Conservation (phyloP, 192 early-diverging fungal species). For the Mortierella antarctica region DNA sequence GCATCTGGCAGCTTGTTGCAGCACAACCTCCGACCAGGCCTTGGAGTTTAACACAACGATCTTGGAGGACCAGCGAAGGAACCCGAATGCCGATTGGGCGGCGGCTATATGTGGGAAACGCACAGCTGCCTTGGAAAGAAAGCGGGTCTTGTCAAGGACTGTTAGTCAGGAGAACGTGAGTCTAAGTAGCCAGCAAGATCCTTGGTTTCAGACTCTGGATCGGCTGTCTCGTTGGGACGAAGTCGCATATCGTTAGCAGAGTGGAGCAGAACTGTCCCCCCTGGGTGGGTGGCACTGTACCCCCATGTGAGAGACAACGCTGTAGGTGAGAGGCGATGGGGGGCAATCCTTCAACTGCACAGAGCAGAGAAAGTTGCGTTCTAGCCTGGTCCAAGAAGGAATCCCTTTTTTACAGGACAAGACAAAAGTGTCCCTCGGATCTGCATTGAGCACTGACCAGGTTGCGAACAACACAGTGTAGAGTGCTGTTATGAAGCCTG, state of each 20-base stretch:
- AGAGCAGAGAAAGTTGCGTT: too few relatives aligned
- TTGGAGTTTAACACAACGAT: not conserved
- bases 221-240: constrained; percentile 32
- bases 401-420: too few relatives aligned
- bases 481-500: too few relatives aligned
- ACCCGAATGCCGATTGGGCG: not conserved
- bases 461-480: too few relatives aligned
- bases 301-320: too few relatives aligned
- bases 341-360: too few relatives aligned
- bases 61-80: not conserved
- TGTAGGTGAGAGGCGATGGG: too few relatives aligned
- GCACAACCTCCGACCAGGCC: not conserved
- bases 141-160: constrained; percentile 9
- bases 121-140: constrained; percentile 19
- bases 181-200: not conserved
- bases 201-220: constrained; percentile 16
- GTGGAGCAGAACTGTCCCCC: too few relatives aligned
- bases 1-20: not conserved
- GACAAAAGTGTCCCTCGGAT: too few relatives aligned
- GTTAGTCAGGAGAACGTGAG: constrained; percentile 8
- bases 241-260: constrained; percentile 3
- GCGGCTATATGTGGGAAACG: constrained; percentile 18
- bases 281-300: too few relatives aligned
- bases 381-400: too few relatives aligned
- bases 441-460: too few relatives aligned